Evolutionary conservation across 1,284 basidiomycete genomes (phyloP), one percentile per base, ranked within the genome.

Genomic region (Vanrija sp.): DNA sequence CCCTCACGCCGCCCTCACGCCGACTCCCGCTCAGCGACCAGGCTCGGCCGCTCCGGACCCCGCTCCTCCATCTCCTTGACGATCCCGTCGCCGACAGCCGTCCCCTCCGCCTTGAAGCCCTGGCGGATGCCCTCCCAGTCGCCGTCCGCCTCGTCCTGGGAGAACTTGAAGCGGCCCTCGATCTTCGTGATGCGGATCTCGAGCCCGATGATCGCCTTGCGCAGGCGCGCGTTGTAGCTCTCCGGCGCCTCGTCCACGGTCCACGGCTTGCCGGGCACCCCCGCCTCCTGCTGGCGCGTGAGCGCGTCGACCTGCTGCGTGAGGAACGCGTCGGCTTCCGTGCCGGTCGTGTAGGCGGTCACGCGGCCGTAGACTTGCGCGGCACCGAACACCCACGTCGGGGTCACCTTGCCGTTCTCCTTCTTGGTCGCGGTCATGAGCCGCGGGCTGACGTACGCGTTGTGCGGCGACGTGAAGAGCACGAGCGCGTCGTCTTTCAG

Each of bases 131-230:
- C 77, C 19, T 55, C 9, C 57, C 75, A 66, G 60, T 78, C 78
- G 3, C 64, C 73, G 34, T 63, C 62, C 1, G 18, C 42, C 47
- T 60, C 64, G 45, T 79, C 78, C 58, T 76, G 75, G 15, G 63
- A 66, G 60, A 78, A 64, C 60, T 79, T 79, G 63, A 69, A 72
- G 54, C 74, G 66, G 5, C 76, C 74, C 42, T 75, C 77, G 0
- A 78, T 63, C 47, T 67, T 62, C 1, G 45, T 65, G 10, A 79
- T 63, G 18, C 55, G 54, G 18, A 79, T 69, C 55, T 78, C 75
- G 6, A 79, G 38, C 2, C 77, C 78, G 1, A 78, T 62, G 34
- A 79, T 78, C 1, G 66, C 75, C 56, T 71, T 74, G 50, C 74
- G 69, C 34, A 78, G 49, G 6, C 68, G 14, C 15, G 67, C 61